Evolutionary conservation across 1,139 yeast genomes (phyloP), one percentile per base, ranked within the genome.

Genomic region (Candida pseudocylindracea): DNA sequence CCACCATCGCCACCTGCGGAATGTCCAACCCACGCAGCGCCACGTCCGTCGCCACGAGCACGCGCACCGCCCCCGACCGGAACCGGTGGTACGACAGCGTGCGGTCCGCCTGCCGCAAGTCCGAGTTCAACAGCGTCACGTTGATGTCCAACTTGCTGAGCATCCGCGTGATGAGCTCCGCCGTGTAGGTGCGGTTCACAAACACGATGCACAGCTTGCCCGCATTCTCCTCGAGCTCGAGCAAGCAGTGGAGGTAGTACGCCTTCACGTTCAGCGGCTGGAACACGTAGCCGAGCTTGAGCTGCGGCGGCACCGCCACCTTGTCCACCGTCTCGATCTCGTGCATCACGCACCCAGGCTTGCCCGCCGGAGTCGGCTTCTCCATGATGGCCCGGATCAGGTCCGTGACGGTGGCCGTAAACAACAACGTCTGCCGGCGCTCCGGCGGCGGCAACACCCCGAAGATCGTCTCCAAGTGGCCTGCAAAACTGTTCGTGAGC

Each of bases 11-110:
- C 30, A 88, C 98, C 24, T 76, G 63, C 7, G 98, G 98, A 39
- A 88, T 88, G 64, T 88, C 98, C 41, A 88, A 65, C 37, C 98
- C 98, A 56, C 98, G 71, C 2, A 98, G 94, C 9, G 96, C 98
- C 31, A 88, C 98, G 55, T 88, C 96, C 1, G 98, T 88, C 3
- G 96, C 95, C 29, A 88, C 74, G 36, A 88, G 55, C 1, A 91
- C 78, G 33, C 92, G 65, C 0, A 96, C 96, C 2, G 93, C 95
- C 35, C 80, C 80, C 0, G 96, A 96, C 43, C 88, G 68, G 54
- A 88, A 88, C 45, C 96, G 60, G 41, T 85, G 96, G 37, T 88
- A 57, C 0, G 95, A 78, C 48, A 79, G 81, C 9, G 88, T 73
- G 51, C 99, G 67, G 49, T 88, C 96, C 27, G 64, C 54, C 53